Conservation (phyloP, 345 rosid species). For the Streptanthus diversifolius region DNA sequence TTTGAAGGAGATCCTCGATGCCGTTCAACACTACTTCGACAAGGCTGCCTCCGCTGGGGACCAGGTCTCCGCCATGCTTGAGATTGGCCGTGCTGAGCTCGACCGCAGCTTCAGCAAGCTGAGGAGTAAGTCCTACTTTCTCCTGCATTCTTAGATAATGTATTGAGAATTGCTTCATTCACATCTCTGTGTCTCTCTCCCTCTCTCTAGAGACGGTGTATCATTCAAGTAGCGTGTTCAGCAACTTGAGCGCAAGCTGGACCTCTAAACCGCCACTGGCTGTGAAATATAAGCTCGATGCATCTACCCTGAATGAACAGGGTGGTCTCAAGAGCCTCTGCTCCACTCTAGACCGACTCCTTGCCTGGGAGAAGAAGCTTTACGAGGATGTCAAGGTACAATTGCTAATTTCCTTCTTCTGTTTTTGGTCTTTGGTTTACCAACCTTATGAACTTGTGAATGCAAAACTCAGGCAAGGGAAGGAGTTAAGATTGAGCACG, state of each 20-base stretch:
- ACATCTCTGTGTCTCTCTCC: not conserved
- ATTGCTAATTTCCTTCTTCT: not conserved
- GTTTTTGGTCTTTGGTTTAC: not conserved
- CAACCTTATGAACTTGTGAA: constrained; percentile 8
- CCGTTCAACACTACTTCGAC: constrained; percentile 70
- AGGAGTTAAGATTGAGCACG: constrained; percentile 80
- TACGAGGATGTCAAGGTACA: constrained; percentile 83
- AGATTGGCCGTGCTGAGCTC: constrained; percentile 78
- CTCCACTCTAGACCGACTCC: constrained; percentile 76
- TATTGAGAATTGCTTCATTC: not conserved
- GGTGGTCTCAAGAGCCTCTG: constrained; percentile 71
- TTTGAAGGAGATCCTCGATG: constrained; percentile 78
- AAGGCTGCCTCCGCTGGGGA: constrained; percentile 80
- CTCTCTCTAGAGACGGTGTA: constrained; percentile 98
- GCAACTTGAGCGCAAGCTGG: constrained; percentile 89
- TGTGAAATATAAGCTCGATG: constrained; percentile 69
- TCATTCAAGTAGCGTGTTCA: constrained; percentile 82
- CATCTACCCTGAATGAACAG: constrained; percentile 46
- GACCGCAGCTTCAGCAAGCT: constrained; percentile 80
- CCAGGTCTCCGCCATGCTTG: constrained; percentile 73
- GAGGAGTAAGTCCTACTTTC: constrained; percentile 46
- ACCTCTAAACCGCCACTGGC: constrained; percentile 94
- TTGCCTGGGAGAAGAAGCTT: constrained; percentile 97
- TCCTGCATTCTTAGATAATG: not conserved
- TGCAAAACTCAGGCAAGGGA: constrained; percentile 58